These are phyloP conservation scores for Theobroma cacao DNA, from an alignment of 345 rosid species.

Conservation along the genomic window DNA sequence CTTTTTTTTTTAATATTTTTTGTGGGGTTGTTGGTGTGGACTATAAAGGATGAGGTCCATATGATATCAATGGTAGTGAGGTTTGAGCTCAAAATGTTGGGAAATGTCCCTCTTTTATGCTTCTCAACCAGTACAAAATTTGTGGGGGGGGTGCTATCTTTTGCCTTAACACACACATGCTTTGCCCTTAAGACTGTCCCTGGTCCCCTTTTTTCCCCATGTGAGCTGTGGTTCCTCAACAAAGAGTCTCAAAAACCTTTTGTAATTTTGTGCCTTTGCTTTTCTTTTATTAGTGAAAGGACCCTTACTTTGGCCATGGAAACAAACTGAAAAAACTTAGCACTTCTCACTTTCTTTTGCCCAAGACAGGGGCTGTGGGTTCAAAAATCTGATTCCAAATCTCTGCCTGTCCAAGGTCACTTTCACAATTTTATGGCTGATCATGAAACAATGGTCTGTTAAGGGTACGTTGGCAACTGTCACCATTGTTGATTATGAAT, in stretches of 20 bases:
- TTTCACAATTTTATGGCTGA: conserved; percentile 7
- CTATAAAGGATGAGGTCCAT: conserved; percentile 10
- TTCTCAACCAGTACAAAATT: not conserved
- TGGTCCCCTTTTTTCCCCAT: conserved; percentile 26
- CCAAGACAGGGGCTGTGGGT: not conserved
- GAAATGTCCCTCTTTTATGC: not conserved
- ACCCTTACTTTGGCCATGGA: not conserved
- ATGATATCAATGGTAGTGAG: conserved; percentile 11
- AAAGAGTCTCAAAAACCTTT: not conserved
- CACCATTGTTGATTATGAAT: conserved; percentile 13
- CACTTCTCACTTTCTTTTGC: not conserved
- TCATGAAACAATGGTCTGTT: not conserved
- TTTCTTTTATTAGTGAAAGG: not conserved
- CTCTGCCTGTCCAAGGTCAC: conserved; percentile 10
- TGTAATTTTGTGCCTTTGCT: not conserved
- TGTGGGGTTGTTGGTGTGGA: too few relatives aligned
- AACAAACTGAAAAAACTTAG: not conserved
- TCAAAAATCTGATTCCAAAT: not conserved
- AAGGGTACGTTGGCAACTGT: conserved; percentile 16
- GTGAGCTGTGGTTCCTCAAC: conserved; percentile 10
- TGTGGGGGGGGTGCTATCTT: conserved; percentile 16
- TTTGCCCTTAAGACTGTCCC: conserved; percentile 16
- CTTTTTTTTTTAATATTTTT: not conserved
- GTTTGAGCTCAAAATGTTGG: not conserved
- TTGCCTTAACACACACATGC: conserved; percentile 24